A percentile compares a stretch with the other conserved stretches of the same genome.
Evolutionary conservation across 2,329 filamentous ascomycete genomes (phyloP).

Genomic region (Exophiala lecanii-corni): DNA sequence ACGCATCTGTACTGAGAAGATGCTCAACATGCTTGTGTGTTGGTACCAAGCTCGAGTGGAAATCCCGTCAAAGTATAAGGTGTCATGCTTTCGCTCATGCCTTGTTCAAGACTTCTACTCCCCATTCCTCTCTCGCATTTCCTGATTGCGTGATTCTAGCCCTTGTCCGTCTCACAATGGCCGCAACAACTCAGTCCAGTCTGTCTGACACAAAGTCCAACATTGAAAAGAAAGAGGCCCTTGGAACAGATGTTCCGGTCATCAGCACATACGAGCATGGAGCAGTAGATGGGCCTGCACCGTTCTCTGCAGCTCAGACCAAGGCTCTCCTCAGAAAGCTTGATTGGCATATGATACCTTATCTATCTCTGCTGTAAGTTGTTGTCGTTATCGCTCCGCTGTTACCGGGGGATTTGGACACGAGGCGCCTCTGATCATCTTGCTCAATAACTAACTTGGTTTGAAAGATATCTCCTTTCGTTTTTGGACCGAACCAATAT

Average conservation of each 20-base stretch:
- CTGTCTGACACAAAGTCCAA: neutral
- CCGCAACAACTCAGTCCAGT: too few species aligned
- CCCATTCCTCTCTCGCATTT: too few species aligned
- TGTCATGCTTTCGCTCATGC: too few species aligned
- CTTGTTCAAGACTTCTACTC: too few species aligned
- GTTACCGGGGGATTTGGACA: too few species aligned
- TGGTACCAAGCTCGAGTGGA: too few species aligned
- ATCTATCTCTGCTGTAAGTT: slow-evolving; percentile 39
- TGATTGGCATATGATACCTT: slow-evolving; percentile 45
- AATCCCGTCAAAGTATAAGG: too few species aligned
- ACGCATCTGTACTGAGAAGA: too few species aligned
- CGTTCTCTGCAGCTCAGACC: neutral
- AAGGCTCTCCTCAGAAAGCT: slow-evolving; percentile 44
- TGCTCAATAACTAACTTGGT: neutral
- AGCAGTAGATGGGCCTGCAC: neutral
- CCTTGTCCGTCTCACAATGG: too few species aligned
- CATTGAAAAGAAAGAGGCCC: neutral
- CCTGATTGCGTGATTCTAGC: too few species aligned
- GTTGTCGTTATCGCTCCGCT: neutral
- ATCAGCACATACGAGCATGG: neutral
- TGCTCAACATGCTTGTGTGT: too few species aligned
- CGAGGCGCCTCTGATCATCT: too few species aligned
- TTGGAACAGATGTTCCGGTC: neutral
- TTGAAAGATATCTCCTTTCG: neutral
- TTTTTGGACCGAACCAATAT: slow-evolving; percentile 37